Conservation (phyloP, 1,284 basidiomycete species). For the Tilletia indica region DNA sequence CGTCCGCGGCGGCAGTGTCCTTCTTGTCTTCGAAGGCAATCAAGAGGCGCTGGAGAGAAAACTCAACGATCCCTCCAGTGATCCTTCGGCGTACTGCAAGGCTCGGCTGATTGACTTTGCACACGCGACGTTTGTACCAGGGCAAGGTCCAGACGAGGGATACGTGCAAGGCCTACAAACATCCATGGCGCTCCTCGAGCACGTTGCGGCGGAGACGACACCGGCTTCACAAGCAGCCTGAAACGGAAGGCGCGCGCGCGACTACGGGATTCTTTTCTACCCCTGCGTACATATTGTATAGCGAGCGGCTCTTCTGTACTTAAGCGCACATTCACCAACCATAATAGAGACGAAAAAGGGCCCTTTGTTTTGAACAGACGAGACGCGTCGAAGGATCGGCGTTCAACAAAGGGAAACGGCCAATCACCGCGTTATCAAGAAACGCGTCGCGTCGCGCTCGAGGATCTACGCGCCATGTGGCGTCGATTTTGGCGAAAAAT, state of each 20-base stretch:
- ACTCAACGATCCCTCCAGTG: slow-evolving; percentile 54
- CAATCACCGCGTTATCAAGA: not conserved
- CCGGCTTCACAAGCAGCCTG: no score
- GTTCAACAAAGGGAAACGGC: no score
- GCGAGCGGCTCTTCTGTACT: not conserved
- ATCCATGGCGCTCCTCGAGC: not conserved
- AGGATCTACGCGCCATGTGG: no score
- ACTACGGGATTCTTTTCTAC: not conserved
- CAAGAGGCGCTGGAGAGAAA: slow-evolving; percentile 58
- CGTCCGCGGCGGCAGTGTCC: slow-evolving; percentile 76
- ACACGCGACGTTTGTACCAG: slow-evolving; percentile 71
- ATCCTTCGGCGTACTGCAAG: slow-evolving; percentile 63
- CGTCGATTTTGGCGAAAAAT: no score
- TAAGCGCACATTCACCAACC: not conserved
- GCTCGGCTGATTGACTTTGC: slow-evolving; percentile 80
- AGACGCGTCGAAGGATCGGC: no score
- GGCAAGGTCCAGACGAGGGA: slow-evolving; percentile 75
- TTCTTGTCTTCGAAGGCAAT: slow-evolving; percentile 82
- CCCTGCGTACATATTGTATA: no score
- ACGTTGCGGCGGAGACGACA: slow-evolving; percentile 1
- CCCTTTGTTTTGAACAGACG: not conserved
- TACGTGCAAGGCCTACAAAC: slow-evolving; percentile 72
- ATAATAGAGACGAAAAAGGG: no score
- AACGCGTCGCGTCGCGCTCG: slow-evolving; percentile 5
- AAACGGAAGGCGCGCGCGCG: not conserved